These are phyloP conservation scores for Ophiocordyceps australis DNA, from an alignment of 2,329 filamentous ascomycete species.

Conservation along the genomic window DNA sequence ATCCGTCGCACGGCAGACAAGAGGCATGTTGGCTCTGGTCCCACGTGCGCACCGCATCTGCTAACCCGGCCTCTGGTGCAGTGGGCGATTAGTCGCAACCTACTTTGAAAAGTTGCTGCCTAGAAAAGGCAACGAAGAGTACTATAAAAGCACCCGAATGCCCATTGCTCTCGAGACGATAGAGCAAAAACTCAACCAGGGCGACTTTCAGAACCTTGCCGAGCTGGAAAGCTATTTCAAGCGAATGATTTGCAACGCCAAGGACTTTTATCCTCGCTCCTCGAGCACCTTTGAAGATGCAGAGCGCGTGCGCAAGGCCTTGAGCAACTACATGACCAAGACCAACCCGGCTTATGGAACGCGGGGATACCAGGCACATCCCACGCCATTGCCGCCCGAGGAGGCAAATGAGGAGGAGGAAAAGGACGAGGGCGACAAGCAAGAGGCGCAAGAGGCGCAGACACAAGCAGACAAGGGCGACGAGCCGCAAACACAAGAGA, in stretches of 20 bases:
- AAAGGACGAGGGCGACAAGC: slow-evolving; percentile 2
- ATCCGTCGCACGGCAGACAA: slow-evolving; percentile 67
- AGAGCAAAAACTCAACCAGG: slow-evolving; percentile 52
- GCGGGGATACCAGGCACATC: slow-evolving; percentile 47
- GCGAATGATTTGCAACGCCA: slow-evolving; percentile 74
- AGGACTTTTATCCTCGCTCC: slow-evolving; percentile 60
- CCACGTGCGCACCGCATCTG: too few relatives aligned
- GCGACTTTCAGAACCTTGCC: slow-evolving; percentile 52
- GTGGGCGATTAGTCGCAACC: slow-evolving; percentile 55
- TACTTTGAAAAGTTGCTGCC: slow-evolving; percentile 59
- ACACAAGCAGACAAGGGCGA: not conserved
- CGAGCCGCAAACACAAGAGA: not conserved
- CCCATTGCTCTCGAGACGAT: slow-evolving; percentile 65
- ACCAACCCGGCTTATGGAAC: slow-evolving; percentile 67
- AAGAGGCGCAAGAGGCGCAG: not conserved
- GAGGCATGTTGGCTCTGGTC: too few relatives aligned
- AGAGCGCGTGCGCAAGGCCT: slow-evolving; percentile 68
- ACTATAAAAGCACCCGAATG: slow-evolving; percentile 60
- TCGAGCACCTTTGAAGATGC: slow-evolving; percentile 67
- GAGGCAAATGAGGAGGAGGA: slow-evolving; percentile 9
- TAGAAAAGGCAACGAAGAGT: slow-evolving; percentile 46
- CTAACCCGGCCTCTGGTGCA: slow-evolving; percentile 16
- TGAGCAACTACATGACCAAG: slow-evolving; percentile 77
- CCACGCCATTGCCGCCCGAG: slow-evolving; percentile 47
- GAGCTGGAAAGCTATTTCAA: slow-evolving; percentile 73